Base-by-base conservation (phyloP, 768 basidiomycete genomes). In the Phaeotremella fagi region DNA sequence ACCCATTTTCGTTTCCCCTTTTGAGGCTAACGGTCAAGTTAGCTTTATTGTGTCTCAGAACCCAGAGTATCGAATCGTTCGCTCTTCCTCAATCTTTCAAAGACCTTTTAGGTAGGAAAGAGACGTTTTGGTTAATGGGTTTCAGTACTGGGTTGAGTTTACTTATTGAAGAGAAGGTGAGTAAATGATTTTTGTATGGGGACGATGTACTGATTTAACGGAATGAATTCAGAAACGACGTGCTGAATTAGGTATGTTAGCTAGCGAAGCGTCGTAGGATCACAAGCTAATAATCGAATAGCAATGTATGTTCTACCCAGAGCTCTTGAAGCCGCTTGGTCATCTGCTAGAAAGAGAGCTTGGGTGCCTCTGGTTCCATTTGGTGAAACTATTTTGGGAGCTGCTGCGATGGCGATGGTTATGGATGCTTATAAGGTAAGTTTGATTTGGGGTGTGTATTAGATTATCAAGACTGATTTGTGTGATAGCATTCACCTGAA, bases 301-400 rank as follows among this genome's bases (percentile, higher is more conserved):
- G 70, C 72, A 1, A 69, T 71, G 63, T 71, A 75, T 46, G 74
- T 77, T 26, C 75, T 97, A 23, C 94, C 94, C 3, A 88, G 90
- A 72, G 88, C 82, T 0, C 72, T 98, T 29, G 91, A 98, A 77
- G 88, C 88, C 49, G 82, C 82, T n/a, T 97, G 90, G 91, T 79
- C 84, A 0, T 82, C 84, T 68, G 82, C 85, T 7, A 75, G 87
- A 23, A 86, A 86, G 14, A 82, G 83, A 56, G 86, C 87, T 1
- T 82, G 82, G 75, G 85, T 91, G 4, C 77, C 75, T 18, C 69
- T 73, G 54, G 75, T 75, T 1, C 77, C 73, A 0, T 75, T 71
- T 28, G 77, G 76, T 20, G 73, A 76, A 24, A 45, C 55, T n/a
- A 58, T 57, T 44, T 71, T 87, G 42, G 83, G 83, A 6, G 83